Evolutionary conservation across 768 basidiomycete genomes (phyloP).

Genomic region (Jaapia argillacea): DNA sequence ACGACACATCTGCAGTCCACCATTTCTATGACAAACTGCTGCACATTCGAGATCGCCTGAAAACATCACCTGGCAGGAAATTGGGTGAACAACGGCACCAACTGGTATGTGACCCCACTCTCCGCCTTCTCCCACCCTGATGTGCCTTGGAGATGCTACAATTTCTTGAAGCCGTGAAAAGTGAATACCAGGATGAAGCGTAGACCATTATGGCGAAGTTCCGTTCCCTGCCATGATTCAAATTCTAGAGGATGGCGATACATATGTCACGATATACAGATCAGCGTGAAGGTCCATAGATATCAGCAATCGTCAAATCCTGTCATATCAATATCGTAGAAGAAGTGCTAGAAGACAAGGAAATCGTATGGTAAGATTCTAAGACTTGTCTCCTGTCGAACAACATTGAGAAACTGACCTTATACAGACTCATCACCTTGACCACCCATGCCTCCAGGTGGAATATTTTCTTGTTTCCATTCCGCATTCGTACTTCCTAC

Average conservation of each 20-base stretch:
- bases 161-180: conserved; percentile 49
- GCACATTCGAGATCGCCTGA: conserved; percentile 61
- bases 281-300: not conserved
- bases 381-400: too few relatives aligned
- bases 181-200: conserved; percentile 34
- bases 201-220: not conserved
- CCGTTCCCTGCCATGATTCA: not conserved
- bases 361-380: too few relatives aligned
- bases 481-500: conserved; percentile 93
- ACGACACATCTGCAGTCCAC: conserved; percentile 47
- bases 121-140: too few relatives aligned
- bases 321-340: conserved; percentile 50
- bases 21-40: conserved; percentile 87
- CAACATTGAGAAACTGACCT: too few relatives aligned
- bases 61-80: conserved; percentile 60
- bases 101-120: conserved; percentile 51
- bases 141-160: conserved; percentile 52
- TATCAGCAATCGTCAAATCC: conserved; percentile 32
- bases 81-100: conserved; percentile 67
- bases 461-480: conserved; percentile 88
- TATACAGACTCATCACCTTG: conserved; percentile 88
- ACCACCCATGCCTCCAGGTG: conserved; percentile 98
- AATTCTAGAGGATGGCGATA: not conserved
- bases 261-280: not conserved
- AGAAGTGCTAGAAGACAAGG: conserved; percentile 39